Evolutionary conservation across 2,329 filamentous ascomycete species (phyloP), one percentile per base, ranked within the genome.

Genomic region (Ophiocordyceps camponoti-rufipedis): DNA sequence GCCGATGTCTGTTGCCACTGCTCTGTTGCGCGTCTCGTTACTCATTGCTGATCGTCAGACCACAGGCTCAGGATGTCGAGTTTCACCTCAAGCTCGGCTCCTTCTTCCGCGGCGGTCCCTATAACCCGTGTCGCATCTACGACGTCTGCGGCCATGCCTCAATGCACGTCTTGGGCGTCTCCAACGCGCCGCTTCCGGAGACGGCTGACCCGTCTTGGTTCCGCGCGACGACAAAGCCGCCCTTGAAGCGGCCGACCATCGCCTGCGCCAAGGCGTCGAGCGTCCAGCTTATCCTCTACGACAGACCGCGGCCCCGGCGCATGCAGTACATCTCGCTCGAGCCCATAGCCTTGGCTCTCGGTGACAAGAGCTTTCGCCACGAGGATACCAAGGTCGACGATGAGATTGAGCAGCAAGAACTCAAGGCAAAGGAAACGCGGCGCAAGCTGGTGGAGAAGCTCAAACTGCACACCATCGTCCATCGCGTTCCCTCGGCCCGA

Each of bases 291-390:
- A 83, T 96, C 47, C 71, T 93, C 47, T 98, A 93, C 62, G 80
- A 94, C 54, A 74, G 88, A 42, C 91, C 91, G 1, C 75, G 82
- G 47, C 89, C 91, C 0, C 78, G 74, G 31, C 76, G 80, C 46
- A 96, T 98, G 91, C 89, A 98, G 62, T 98, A 96, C 61, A 82
- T 96, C 53, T 98, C 91, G 1, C 69, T 95, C 18, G 75, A 78
- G 28, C 89, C 91, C 0, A 96, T 98, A 44, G 81, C 87, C 1
- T 70, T 98, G 40, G 87, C 87, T 0, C 68, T 98, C 13, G 84
- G 75, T 2, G 83, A 89, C 56, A 86, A 89, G 54, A 65, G 65
- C 13, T 61, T 68, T 52, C 47, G 67, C 57, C 51, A 53, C 45
- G 59, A 56, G 35, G 61, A 57, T 33, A 51, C 48, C 4, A 53